Conservation (phyloP, 192 early-diverging fungal species). For the Lunasporangiospora selenospora region DNA sequence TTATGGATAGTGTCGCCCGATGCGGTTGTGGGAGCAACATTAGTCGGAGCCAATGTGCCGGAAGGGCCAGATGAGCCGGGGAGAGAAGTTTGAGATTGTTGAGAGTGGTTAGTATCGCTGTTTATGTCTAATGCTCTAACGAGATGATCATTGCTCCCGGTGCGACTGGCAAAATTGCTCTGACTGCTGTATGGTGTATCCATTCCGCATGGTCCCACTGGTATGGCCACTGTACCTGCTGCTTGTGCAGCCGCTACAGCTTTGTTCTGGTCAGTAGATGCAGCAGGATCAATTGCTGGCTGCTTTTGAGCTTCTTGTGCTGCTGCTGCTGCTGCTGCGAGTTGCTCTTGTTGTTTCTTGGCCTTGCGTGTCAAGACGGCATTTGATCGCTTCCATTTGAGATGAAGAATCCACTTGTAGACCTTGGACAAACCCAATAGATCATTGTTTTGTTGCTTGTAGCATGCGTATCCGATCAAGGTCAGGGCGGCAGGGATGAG, state of each 20-base stretch:
- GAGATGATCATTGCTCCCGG: constrained; percentile 28
- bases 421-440: constrained; percentile 22
- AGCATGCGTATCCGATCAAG: constrained; percentile 27
- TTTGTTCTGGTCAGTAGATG: background rate
- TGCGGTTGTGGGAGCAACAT: no score
- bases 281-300: constrained; percentile 22
- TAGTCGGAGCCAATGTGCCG: no score
- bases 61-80: no score
- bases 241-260: background rate
- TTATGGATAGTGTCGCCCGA: no score
- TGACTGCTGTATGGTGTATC: no score
- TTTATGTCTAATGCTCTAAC: no score
- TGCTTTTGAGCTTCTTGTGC: constrained; percentile 3
- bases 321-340: background rate
- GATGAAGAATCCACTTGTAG: constrained; percentile 17
- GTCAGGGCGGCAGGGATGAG: constrained; percentile 52
- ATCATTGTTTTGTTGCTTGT: constrained; percentile 55
- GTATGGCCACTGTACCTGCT: constrained; percentile 41
- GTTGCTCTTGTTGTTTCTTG: constrained; percentile 8
- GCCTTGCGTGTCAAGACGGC: constrained; percentile 5
- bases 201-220: constrained; percentile 6
- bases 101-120: no score
- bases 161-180: constrained; percentile 26
- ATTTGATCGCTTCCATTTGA: constrained; percentile 9
- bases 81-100: no score